Evolutionary conservation across 345 rosid genomes (phyloP).

Genomic region (Anastatica hierochuntica): DNA sequence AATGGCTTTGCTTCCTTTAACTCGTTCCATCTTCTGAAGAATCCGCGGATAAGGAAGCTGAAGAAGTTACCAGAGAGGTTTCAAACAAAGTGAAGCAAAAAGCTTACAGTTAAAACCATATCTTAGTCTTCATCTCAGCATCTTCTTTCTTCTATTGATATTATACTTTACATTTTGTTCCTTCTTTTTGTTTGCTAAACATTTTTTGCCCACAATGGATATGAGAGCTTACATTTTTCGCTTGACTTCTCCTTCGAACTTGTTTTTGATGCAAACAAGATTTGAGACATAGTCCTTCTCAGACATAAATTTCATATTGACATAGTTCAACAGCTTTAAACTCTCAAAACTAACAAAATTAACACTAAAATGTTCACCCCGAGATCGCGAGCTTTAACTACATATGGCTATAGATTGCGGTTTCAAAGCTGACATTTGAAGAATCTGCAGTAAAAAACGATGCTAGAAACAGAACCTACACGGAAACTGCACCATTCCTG

Average conservation of each 20-base stretch:
- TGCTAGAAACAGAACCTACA: neutral
- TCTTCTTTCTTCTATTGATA: constrained; percentile 5
- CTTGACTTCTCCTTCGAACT: neutral
- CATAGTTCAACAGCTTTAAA: no score
- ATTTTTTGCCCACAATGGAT: constrained; percentile 8
- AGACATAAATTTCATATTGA: neutral
- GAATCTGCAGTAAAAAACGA: neutral
- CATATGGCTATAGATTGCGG: neutral
- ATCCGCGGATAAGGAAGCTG: neutral
- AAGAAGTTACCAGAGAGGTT: constrained; percentile 9
- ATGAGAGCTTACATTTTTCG: neutral
- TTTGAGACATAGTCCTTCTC: neutral
- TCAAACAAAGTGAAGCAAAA: constrained; percentile 10
- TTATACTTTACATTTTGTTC: no score
- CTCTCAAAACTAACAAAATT: neutral
- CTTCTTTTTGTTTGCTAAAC: constrained; percentile 12
- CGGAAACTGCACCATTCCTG: neutral
- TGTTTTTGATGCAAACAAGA: neutral
- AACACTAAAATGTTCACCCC: neutral
- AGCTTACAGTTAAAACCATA: neutral
- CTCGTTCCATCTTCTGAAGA: neutral
- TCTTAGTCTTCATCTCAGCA: constrained; percentile 6
- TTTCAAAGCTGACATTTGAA: constrained; percentile 2
- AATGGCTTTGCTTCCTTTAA: constrained; percentile 27
- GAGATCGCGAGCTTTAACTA: neutral